Evolutionary conservation across 1,284 basidiomycete genomes (phyloP).

Genomic region (Rhodotorula sp.): DNA sequence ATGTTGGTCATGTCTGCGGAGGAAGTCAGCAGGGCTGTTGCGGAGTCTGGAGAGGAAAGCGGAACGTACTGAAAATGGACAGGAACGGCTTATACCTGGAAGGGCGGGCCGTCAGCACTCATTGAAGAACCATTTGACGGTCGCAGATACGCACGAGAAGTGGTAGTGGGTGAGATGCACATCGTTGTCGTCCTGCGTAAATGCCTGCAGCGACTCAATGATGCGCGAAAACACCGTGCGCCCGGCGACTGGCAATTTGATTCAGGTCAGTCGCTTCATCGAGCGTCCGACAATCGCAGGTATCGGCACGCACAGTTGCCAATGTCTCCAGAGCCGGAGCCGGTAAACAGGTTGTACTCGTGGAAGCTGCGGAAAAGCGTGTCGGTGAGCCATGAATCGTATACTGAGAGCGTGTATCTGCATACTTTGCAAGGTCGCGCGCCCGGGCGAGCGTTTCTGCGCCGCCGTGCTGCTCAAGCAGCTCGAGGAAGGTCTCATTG

Average conservation of each 20-base stretch:
- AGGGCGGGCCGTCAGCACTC: not conserved
- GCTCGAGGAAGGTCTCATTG: conserved; percentile 73
- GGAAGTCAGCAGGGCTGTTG: not conserved
- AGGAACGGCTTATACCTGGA: conserved; percentile 9
- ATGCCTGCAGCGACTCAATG: conserved; percentile 66
- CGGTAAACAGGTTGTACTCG: conserved; percentile 73
- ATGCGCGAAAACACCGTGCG: conserved; percentile 72
- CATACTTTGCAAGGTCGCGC: conserved; percentile 28
- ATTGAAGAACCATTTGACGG: no score
- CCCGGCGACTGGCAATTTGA: conserved; percentile 62
- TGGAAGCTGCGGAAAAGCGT: conserved; percentile 61
- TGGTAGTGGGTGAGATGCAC: conserved; percentile 70
- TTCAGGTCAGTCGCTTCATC: not conserved
- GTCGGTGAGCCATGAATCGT: no score
- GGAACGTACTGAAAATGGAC: conserved; percentile 3
- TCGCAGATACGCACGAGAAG: conserved; percentile 16
- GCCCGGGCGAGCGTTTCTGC: conserved; percentile 4
- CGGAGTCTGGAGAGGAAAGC: conserved; percentile 70
- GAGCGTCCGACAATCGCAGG: not conserved
- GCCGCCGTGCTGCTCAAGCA: conserved; percentile 60
- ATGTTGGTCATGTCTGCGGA: conserved; percentile 64
- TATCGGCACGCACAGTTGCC: conserved; percentile 63
- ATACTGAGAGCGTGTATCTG: not conserved
- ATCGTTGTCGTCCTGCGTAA: conserved; percentile 69
- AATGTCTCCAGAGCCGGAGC: conserved; percentile 62